Evolutionary conservation across 2,329 filamentous ascomycete species (phyloP), one percentile per base, ranked within the genome.

Genomic region (Botrytis galanthina): DNA sequence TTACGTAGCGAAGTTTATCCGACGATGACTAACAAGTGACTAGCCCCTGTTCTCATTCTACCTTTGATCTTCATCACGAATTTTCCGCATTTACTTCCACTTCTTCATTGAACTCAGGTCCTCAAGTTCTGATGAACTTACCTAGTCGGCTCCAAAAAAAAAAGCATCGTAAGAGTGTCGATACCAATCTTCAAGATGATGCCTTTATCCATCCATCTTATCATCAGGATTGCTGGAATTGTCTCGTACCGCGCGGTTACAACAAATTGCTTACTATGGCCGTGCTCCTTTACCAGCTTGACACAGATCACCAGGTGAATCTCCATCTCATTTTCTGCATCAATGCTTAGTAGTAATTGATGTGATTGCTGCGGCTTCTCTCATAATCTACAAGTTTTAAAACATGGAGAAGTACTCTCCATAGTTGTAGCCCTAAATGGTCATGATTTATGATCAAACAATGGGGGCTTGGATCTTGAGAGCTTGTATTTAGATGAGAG

Each of bases 11-110:
- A 71, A 9, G 42, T 51, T 35, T 46, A 71, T 22, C 42, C 39
- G 10, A 12, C 51, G 69, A 71, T 64, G 69, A 71, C 68, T 62
- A 70, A 62, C 6, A n/a, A n/a, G 22, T 66, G 29, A 66, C 18
- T 35, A 12, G 10, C 39, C 61, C 12, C 5, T 16, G 20, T 1
- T 37, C 5, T 57, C 16, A 10, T 9, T 29, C 26, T 63, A 63
- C 61, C 37, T 54, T 29, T 18, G 39, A 62, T 14, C 37, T 29
- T 57, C 14, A 18, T 29, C 51, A 29, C 51, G 14, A 18, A 57
- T 8, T 32, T 14, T 57, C 22, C 6, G 20, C 22, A 46, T 35
- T 35, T 64, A 22, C 42, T 66, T 35, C 20, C 62, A 35, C 20
- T n/a, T 46, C 12, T 16, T 20, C 10, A 66, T 48, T 26, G 29